These are phyloP conservation scores for Iberis amara DNA, from an alignment of 441 rosid species.

Conservation along the genomic window DNA sequence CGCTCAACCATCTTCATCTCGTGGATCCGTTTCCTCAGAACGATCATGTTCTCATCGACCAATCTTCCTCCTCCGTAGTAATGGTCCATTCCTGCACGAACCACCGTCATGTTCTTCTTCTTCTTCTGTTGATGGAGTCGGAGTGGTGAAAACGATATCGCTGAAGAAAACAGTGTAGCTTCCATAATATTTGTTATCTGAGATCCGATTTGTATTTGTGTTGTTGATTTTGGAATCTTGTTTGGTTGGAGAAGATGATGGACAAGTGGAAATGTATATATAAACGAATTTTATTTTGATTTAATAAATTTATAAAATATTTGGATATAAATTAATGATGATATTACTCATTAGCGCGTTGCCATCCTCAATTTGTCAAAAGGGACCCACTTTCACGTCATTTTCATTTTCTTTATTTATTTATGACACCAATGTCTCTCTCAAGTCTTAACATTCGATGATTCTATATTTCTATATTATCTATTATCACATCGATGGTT, in stretches of 20 bases:
- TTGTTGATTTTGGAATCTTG: not conserved
- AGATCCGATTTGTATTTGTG: not conserved
- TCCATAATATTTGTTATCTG: conserved; percentile 5
- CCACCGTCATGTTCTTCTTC: conserved; percentile 1
- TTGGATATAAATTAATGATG: not conserved
- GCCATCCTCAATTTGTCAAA: not conserved
- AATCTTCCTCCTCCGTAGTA: conserved; percentile 33
- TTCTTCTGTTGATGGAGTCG: conserved; percentile 5
- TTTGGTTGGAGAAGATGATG: conserved; percentile 15
- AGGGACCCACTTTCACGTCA: conserved; percentile 21
- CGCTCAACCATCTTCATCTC: conserved; percentile 66
- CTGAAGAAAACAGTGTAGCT: conserved; percentile 22
- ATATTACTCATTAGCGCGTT: conserved; percentile 22
- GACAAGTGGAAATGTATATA: conserved; percentile 26
- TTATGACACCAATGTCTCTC: not conserved
- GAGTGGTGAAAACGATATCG: conserved; percentile 16
- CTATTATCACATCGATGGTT: conserved; percentile 9
- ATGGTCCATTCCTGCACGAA: conserved; percentile 26
- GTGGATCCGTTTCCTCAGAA: conserved; percentile 55
- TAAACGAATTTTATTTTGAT: conserved; percentile 7
- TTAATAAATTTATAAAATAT: too few species aligned
- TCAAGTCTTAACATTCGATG: not conserved
- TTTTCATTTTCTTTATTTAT: not conserved
- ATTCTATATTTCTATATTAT: conserved; percentile 2
- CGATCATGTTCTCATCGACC: conserved; percentile 66